Percentiles rank a stretch among this genome's conserved stretches.
phyloP scores from a whole-genome alignment of 129 eudicot species.

The Calendula officinalis region DNA sequence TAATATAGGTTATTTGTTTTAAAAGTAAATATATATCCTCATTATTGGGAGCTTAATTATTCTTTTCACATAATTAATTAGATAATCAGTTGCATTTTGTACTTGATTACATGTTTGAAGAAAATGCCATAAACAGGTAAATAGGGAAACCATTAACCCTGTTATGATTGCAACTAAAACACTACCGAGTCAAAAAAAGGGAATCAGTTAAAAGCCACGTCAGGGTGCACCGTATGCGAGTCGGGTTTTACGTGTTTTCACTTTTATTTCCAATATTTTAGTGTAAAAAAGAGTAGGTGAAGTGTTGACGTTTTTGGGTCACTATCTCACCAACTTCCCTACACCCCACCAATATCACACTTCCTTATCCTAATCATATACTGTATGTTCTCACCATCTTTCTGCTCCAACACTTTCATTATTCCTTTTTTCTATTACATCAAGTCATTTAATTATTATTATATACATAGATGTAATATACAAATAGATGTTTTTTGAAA shows the following conservation, averaged over 20 bases:
- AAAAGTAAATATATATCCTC: too few species aligned
- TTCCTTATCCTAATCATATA: slow-evolving; percentile 2
- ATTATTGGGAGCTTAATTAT: too few species aligned
- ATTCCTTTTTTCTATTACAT: neutral
- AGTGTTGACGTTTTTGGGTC: slow-evolving; percentile 36
- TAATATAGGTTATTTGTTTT: too few species aligned
- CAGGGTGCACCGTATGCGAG: too few species aligned
- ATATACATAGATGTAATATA: neutral
- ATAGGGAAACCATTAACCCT: neutral
- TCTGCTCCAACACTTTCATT: neutral
- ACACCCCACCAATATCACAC: slow-evolving; percentile 16
- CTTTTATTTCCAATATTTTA: slow-evolving; percentile 1
- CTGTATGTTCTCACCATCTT: neutral
- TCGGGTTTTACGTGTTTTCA: too few species aligned
- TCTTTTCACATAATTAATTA: too few species aligned
- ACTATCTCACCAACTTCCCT: slow-evolving; percentile 51
- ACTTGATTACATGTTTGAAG: neutral
- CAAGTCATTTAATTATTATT: neutral
- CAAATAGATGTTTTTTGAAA: too few species aligned
- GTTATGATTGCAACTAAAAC: slow-evolving; percentile 24
- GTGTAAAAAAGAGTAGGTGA: slow-evolving; percentile 36
- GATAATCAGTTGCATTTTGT: too few species aligned
- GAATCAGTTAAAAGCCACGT: slow-evolving; percentile 10
- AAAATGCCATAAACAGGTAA: neutral
- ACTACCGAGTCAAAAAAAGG: slow-evolving; percentile 9